These are phyloP conservation scores for Saturnispora quitensis DNA, from an alignment of 805 yeast genomes.

Conservation along the genomic window DNA sequence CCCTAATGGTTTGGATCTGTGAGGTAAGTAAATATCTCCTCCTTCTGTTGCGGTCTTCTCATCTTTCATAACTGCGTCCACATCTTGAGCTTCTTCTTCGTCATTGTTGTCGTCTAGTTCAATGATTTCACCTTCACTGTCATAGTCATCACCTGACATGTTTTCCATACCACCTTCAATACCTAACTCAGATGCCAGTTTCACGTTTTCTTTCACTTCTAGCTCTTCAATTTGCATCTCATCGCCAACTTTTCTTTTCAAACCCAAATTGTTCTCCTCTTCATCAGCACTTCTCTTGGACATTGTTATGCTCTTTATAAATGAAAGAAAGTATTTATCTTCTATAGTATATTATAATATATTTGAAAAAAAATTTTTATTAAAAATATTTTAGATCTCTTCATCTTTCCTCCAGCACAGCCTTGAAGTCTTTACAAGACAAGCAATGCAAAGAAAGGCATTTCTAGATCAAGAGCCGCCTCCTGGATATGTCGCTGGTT, in stretches of 20 bases:
- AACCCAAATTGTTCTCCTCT: constrained; percentile 11
- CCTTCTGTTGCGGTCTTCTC: constrained; percentile 19
- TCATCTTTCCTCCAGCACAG: constrained; percentile 5
- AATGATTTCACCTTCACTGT: constrained; percentile 82
- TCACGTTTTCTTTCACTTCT: constrained; percentile 32
- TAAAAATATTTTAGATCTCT: not conserved
- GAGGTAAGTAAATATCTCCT: constrained; percentile 63
- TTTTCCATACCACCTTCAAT: constrained; percentile 64
- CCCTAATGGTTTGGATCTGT: constrained; percentile 80
- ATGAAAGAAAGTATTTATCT: not conserved
- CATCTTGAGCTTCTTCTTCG: constrained; percentile 34
- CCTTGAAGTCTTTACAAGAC: not conserved
- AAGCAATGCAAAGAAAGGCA: constrained; percentile 40
- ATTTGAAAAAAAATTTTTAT: constrained; percentile 6
- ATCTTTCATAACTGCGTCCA: constrained; percentile 29
- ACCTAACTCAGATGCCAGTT: constrained; percentile 62
- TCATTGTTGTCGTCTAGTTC: constrained; percentile 60
- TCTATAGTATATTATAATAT: not conserved
- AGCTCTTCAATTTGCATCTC: constrained; percentile 22
- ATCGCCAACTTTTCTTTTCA: constrained; percentile 13
- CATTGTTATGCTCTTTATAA: constrained; percentile 15
- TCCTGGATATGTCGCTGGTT: constrained; percentile 80
- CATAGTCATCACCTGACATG: constrained; percentile 84
- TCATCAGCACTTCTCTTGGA: constrained; percentile 29
- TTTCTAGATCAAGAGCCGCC: constrained; percentile 86